A percentile compares a stretch with the other conserved stretches of the same genome.
phyloP scores from a whole-genome alignment of 164 flowering plant species.

The Stephania yunnanensis region DNA sequence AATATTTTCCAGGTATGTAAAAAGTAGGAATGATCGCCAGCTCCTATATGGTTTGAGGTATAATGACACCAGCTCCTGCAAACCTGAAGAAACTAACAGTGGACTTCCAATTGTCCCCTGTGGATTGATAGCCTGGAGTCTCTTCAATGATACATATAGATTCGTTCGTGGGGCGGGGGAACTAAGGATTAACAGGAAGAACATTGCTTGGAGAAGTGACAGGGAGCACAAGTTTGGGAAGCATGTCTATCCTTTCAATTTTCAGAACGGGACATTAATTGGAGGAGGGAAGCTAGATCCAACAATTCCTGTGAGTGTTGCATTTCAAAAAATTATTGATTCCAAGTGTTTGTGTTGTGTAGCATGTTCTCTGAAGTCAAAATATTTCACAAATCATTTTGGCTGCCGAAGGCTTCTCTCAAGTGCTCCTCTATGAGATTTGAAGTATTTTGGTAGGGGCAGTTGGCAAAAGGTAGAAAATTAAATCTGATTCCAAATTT shows the following conservation, averaged over 20 bases:
- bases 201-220: conserved; percentile 87
- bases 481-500: neutral
- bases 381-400: neutral
- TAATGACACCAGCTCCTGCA: conserved; percentile 56
- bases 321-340: neutral
- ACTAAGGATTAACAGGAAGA: conserved; percentile 53
- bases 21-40: conserved; percentile 62
- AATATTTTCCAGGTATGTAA: conserved; percentile 24
- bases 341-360: neutral
- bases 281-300: conserved; percentile 79
- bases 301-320: conserved; percentile 56
- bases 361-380: neutral
- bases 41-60: conserved; percentile 52
- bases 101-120: conserved; percentile 82
- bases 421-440: neutral
- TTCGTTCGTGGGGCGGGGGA: conserved; percentile 34
- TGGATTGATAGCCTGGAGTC: conserved; percentile 86
- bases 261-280: conserved; percentile 71
- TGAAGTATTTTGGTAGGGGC: neutral
- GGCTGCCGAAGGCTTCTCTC: neutral
- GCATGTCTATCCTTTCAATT: conserved; percentile 73
- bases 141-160: conserved; percentile 70
- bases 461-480: neutral
- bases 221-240: conserved; percentile 81
- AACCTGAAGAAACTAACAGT: conserved; percentile 52